Evolutionary conservation across 2,329 filamentous ascomycete genomes (phyloP).

Genomic region (Exophiala calicioides): DNA sequence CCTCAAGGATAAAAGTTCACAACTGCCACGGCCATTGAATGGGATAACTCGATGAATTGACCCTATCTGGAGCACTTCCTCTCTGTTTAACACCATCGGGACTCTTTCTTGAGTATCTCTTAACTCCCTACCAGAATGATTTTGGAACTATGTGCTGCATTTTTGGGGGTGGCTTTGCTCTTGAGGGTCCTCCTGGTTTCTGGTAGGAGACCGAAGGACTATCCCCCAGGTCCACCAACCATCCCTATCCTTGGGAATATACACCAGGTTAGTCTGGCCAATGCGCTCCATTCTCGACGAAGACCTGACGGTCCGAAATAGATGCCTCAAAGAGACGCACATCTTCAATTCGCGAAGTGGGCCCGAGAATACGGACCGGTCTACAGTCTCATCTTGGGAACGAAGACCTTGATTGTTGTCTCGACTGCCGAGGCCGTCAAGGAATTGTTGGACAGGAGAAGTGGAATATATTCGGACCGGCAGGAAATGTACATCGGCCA

Average conservation of each 20-base stretch:
- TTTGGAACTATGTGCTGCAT: no score
- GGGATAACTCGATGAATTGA: no score
- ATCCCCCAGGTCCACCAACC: constrained; percentile 55
- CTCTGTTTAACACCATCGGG: no score
- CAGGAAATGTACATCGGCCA: constrained; percentile 50
- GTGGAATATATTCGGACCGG: constrained; percentile 53
- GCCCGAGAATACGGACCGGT: constrained; percentile 55
- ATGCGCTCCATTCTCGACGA: constrained; percentile 6
- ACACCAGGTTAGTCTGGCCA: constrained; percentile 38
- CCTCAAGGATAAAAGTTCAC: no score
- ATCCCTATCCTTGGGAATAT: constrained; percentile 55
- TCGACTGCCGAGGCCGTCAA: constrained; percentile 50
- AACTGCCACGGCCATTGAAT: no score
- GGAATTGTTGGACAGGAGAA: constrained; percentile 55
- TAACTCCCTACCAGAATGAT: no score
- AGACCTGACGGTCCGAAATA: constrained; percentile 13
- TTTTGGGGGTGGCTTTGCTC: no score
- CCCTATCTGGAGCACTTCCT: no score
- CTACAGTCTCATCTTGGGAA: constrained; percentile 55
- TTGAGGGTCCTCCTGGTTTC: no score
- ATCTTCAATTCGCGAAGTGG: constrained; percentile 56
- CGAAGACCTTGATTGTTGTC: constrained; percentile 51
- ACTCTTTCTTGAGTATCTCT: no score
- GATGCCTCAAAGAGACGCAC: constrained; percentile 46
- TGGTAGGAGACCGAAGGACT: constrained; percentile 27